A percentile compares a stretch with the other conserved stretches of the same genome.
These are phyloP conservation scores for Penicillium samsonianum DNA, from an alignment of 495 filamentous ascomycete species.

Conservation along the genomic window DNA sequence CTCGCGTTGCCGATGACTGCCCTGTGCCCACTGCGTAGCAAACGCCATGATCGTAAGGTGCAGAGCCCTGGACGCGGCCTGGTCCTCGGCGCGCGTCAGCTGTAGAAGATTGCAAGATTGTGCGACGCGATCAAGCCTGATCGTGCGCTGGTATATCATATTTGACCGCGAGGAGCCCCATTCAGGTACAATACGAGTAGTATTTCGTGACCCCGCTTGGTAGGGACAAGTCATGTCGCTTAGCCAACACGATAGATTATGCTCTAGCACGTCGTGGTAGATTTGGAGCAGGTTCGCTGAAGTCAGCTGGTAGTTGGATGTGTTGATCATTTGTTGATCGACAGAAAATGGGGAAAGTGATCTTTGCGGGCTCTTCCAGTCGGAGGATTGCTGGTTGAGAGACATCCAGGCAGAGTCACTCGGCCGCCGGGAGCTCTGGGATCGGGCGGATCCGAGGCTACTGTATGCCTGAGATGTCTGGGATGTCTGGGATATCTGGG, in stretches of 20 bases:
- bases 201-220: constrained; percentile 1
- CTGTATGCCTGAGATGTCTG: neutral
- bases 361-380: neutral
- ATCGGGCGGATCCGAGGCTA: neutral
- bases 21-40: constrained; percentile 43
- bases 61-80: constrained; percentile 34
- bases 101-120: constrained; percentile 25
- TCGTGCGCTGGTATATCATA: constrained; percentile 39
- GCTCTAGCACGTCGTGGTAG: constrained; percentile 46
- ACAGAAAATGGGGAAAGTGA: constrained; percentile 11
- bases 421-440: neutral
- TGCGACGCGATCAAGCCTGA: constrained; percentile 36
- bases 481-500: no score
- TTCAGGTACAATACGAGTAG: neutral
- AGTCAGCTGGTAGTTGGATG: constrained; percentile 21
- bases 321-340: constrained; percentile 9
- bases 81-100: constrained; percentile 35
- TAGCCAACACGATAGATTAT: constrained; percentile 43
- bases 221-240: constrained; percentile 44
- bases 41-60: constrained; percentile 41
- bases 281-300: constrained; percentile 31
- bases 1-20: constrained; percentile 16
- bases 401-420: neutral
- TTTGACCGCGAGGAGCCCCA: constrained; percentile 31
- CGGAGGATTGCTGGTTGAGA: neutral